Base-by-base conservation (phyloP, 495 filamentous ascomycete genomes). In the Acidiella bohemica region DNA sequence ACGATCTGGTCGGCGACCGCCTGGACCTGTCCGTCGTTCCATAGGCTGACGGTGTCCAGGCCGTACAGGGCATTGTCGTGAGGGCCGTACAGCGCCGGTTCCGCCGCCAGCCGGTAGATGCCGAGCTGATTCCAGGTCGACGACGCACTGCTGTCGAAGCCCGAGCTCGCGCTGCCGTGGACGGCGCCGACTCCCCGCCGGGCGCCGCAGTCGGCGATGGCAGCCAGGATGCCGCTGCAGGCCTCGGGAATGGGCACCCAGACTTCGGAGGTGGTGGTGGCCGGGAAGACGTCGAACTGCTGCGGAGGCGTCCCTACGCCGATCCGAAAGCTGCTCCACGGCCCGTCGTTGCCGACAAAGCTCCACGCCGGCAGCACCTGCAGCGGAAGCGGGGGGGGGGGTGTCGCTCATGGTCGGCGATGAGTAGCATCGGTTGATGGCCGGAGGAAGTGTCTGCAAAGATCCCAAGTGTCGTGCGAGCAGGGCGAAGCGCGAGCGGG, bases 261-360 rank as follows among this genome's bases (percentile, higher is more conserved):
- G 5, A 67, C 58, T 20, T 64, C 51, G 24, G 63, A 58, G 38
- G 53, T 55, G 4, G 64, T 59, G 23, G 64, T 69, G 18, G 70
- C 72, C 7, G 64, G 42, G 5, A 71, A 55, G 6, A 67, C 58
- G 26, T 61, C 57, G 19, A 66, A 48, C 39, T 49, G 54, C 40
- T 73, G 67, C 19, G 56, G 42, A 6, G 71, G 70, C 5, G 55
- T 60, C 30, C 71, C 71, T 10, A 73, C 57, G 16, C 57, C 53
- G 13, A 73, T 36, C 25, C 54, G 57, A 44, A 73, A 71, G 8
- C 66, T 62, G 33, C 62, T 67, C 71, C 70, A 73, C 11, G 55
- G 55, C 12, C 71, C 70, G 51, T 73, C 68, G 46, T 62, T 64
- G 16, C 70, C 70, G 24, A n/a, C n/a, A n/a, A n/a, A n/a, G n/a